These are phyloP conservation scores for Lumnitzera littorea DNA, from an alignment of 345 rosid genomes.

Conservation along the genomic window DNA sequence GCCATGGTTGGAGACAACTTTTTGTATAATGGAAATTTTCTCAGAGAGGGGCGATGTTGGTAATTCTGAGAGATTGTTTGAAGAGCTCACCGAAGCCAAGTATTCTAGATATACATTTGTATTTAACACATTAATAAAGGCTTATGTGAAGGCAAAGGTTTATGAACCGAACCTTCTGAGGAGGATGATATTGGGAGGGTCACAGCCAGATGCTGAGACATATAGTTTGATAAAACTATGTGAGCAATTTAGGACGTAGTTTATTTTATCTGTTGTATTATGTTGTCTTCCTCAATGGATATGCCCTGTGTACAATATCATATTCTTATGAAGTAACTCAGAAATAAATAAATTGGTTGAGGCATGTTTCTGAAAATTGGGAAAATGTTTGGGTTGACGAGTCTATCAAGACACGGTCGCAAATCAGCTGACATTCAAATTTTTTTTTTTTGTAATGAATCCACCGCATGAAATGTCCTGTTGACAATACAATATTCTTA, in stretches of 20 bases:
- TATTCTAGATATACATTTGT: slow-evolving; percentile 71
- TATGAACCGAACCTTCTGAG: slow-evolving; percentile 66
- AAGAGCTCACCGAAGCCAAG: slow-evolving; percentile 56
- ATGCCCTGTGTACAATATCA: too few relatives aligned
- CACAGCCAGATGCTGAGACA: slow-evolving; percentile 89
- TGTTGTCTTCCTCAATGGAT: too few relatives aligned
- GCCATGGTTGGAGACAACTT: slow-evolving; percentile 87
- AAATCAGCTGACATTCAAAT: too few relatives aligned
- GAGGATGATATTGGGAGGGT: slow-evolving; percentile 90
- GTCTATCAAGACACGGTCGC: too few relatives aligned
- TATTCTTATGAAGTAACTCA: too few relatives aligned
- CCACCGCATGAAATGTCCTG: too few relatives aligned
- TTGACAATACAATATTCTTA: too few relatives aligned
- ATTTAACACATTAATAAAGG: slow-evolving; percentile 69
- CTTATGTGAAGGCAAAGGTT: slow-evolving; percentile 65
- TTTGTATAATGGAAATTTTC: slow-evolving; percentile 58
- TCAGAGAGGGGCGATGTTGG: slow-evolving; percentile 68
- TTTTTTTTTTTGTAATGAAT: too few relatives aligned
- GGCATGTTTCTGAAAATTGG: too few relatives aligned
- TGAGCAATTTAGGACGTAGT: slow-evolving; percentile 41
- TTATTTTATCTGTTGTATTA: background rate
- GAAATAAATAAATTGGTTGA: too few relatives aligned
- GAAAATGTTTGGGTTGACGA: too few relatives aligned
- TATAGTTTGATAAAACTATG: slow-evolving; percentile 73
- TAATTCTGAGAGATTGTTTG: slow-evolving; percentile 69